Base-by-base conservation (phyloP, 2,329 filamentous ascomycete genomes). In the Calonectria henricotiae region DNA sequence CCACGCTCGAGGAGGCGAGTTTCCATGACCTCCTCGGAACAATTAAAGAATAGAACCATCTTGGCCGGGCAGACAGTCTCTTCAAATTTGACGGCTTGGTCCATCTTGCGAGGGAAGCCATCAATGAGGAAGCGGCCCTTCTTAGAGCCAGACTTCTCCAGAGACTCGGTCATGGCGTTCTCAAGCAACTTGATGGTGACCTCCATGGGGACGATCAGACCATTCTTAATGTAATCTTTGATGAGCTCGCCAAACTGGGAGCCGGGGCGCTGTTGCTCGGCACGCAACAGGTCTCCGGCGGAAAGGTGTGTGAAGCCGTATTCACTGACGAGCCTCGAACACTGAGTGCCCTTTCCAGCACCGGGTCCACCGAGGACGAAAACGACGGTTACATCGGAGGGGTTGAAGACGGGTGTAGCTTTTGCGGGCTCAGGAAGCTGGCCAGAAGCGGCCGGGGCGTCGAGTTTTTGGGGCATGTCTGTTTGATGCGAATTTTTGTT, bases 131-230 rank as follows among this genome's bases (percentile, higher is more conserved):
- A 98, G 78, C 93, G 91, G 64, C 89, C 89, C 81, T 90, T 92
- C 73, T 80, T 79, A 64, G 73, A 77, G 62, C 80, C 77, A 13
- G 85, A 83, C 67, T 87, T 83, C 67, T 86, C 80, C 63, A 98
- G 89, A 13, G 89, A 87, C 9, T 89, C 90, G 67, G 87, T 88
- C 94, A 99, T 98, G 69, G 95, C 94, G 83, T 98, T 97, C 85
- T 98, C 95, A 49, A 99, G 89, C 41, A 99, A 86, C 78, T 95
- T 92, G 70, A 99, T 93, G 5, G 96, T 99, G 62, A 98, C 95
- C 83, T 98, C 96, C 94, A 98, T 97, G n/a, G 96, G 96, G 73
- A 99, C 96, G 82, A 99, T 99, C 77, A 91, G 91, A 70, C 96
- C 96, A 81, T 99, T 92, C 80, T 93, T 94, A 87, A 99, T 99